Percentiles rank a stretch among this genome's conserved stretches.
Evolutionary conservation across 371 early-diverging fungal species (phyloP).

Genomic region (Mortierella sp.): DNA sequence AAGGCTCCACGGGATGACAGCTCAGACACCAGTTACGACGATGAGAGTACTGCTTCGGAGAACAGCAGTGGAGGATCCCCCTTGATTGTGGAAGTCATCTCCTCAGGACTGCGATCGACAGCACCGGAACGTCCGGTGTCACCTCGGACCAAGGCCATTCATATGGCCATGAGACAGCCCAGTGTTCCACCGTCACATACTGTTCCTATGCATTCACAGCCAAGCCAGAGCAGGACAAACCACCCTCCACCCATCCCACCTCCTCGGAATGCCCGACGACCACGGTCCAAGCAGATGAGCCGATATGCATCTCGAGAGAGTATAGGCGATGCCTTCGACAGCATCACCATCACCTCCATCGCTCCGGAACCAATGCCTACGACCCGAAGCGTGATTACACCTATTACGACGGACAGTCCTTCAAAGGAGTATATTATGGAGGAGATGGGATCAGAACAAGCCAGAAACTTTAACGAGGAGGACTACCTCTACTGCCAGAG

Average conservation of each 20-base stretch:
- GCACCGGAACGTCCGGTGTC: not conserved
- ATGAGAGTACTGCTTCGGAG: slow-evolving; percentile 7
- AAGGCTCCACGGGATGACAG: not conserved
- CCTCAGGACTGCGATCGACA: slow-evolving; percentile 33
- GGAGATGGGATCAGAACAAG: slow-evolving; percentile 49
- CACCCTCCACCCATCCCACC: slow-evolving; percentile 47
- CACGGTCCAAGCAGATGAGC: slow-evolving; percentile 42
- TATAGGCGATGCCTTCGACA: slow-evolving; percentile 1
- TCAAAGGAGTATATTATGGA: slow-evolving; percentile 48
- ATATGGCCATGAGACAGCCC: not conserved
- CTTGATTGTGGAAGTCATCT: slow-evolving; percentile 36
- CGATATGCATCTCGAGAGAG: slow-evolving; percentile 30
- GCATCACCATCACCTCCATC: not conserved
- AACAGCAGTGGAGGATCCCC: slow-evolving; percentile 21
- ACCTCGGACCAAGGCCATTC: not conserved
- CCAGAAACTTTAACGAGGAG: slow-evolving; percentile 30
- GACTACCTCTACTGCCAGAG: slow-evolving; percentile 39
- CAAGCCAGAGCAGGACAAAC: slow-evolving; percentile 7
- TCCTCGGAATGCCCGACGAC: slow-evolving; percentile 50
- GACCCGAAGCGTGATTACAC: not conserved
- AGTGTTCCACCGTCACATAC: not conserved
- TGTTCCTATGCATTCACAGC: not conserved
- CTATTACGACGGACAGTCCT: slow-evolving; percentile 10
- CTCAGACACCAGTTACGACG: slow-evolving; percentile 8
- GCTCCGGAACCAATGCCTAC: not conserved